phyloP scores from a whole-genome alignment of 2,329 filamentous ascomycete genomes.

The Phyllosticta citribraziliensis region DNA sequence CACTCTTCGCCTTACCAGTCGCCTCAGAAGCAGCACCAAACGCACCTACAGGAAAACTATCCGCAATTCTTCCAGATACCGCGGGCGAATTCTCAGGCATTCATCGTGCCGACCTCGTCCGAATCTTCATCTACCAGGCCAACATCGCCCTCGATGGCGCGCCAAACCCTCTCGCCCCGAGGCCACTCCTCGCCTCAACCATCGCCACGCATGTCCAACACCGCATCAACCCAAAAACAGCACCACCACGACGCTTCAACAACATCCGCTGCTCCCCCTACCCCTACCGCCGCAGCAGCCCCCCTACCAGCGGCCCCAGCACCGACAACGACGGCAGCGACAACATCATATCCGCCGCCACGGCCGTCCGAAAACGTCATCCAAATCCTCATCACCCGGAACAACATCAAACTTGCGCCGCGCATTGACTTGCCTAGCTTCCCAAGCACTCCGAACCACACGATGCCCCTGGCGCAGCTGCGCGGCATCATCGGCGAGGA shows the following conservation, averaged over 20 bases:
- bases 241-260: not conserved
- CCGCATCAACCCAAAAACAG: not conserved
- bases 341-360: not conserved
- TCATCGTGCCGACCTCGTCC: not conserved
- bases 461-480: conserved; percentile 1
- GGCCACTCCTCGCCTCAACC: not conserved
- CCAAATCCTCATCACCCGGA: conserved; percentile 5
- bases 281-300: not conserved
- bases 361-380: conserved; percentile 6
- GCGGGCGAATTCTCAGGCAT: not conserved
- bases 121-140: not conserved
- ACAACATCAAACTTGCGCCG: conserved; percentile 7
- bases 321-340: not conserved
- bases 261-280: not conserved
- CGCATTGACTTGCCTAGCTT: conserved; percentile 7
- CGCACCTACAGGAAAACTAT: not conserved
- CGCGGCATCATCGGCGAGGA: not conserved
- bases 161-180: not conserved
- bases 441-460: conserved; percentile 8
- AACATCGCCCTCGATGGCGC: not conserved
- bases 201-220: not conserved
- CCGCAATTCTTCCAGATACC: not conserved
- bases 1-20: not conserved
- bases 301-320: not conserved
- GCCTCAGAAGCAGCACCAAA: not conserved